phyloP scores from a whole-genome alignment of 352 stramenopile genomes.

The Pythium volutum region DNA sequence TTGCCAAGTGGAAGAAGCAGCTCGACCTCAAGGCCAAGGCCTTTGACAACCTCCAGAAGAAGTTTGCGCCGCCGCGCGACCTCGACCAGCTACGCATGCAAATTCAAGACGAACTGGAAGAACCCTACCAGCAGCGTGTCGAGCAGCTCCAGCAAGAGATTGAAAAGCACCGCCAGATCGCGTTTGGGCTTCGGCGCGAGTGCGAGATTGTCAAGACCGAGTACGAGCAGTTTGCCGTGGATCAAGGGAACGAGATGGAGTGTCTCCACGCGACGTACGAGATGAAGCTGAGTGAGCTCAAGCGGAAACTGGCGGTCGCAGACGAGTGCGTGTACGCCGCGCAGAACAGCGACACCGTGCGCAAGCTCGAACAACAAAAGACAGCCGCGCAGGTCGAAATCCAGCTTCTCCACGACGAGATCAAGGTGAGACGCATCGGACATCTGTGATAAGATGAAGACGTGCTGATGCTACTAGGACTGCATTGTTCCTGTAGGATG shows the following conservation, averaged over 20 bases:
- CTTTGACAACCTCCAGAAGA: slow-evolving; percentile 81
- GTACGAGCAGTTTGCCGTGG: slow-evolving; percentile 79
- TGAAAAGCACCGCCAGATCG: slow-evolving; percentile 64
- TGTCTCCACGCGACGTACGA: slow-evolving; percentile 68
- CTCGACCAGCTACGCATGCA: slow-evolving; percentile 78
- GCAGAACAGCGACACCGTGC: slow-evolving; percentile 38
- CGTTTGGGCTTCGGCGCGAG: slow-evolving; percentile 65
- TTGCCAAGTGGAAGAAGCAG: slow-evolving; percentile 83
- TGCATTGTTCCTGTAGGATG: slow-evolving; percentile 29
- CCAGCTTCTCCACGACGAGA: slow-evolving; percentile 55
- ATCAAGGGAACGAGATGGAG: slow-evolving; percentile 78
- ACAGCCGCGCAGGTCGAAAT: slow-evolving; percentile 55
- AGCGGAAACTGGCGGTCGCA: slow-evolving; percentile 41
- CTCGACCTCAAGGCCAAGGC: slow-evolving; percentile 75
- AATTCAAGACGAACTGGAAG: slow-evolving; percentile 82
- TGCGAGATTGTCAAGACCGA: slow-evolving; percentile 82
- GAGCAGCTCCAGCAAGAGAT: slow-evolving; percentile 62
- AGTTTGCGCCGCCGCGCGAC: slow-evolving; percentile 76
- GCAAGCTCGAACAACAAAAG: slow-evolving; percentile 52
- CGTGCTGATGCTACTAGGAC: not conserved
- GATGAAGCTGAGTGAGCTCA: slow-evolving; percentile 52
- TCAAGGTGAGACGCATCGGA: slow-evolving; percentile 31
- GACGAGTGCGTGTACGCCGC: slow-evolving; percentile 42
- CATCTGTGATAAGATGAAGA: not conserved
- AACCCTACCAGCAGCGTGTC: slow-evolving; percentile 65